Evolutionary conservation across 2,329 filamentous ascomycete genomes (phyloP).

Genomic region (Fusarium algeriense): DNA sequence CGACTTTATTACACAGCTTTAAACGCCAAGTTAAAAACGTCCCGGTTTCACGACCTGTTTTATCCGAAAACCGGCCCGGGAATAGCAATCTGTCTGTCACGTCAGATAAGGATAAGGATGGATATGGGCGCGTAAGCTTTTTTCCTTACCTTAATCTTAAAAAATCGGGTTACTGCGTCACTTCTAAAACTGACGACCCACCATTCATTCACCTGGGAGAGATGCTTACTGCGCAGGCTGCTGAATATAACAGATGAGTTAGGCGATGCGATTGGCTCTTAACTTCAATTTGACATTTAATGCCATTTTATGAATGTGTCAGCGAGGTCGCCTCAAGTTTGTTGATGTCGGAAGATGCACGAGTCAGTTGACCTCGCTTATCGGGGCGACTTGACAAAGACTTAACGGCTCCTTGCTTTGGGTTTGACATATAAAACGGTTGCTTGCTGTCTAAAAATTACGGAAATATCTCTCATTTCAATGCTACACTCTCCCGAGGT

Average conservation of each 20-base stretch:
- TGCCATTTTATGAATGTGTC: too few species aligned
- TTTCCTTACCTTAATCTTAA: constrained; percentile 5
- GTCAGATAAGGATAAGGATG: neutral
- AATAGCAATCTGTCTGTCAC: neutral
- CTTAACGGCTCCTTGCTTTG: neutral
- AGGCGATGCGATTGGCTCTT: neutral
- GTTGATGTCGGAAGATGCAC: neutral
- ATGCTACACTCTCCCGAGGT: too few species aligned
- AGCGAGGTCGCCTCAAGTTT: neutral
- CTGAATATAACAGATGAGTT: neutral
- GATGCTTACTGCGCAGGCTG: neutral
- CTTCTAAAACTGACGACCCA: neutral
- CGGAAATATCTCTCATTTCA: too few species aligned
- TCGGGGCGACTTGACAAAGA: neutral
- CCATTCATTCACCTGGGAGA: neutral
- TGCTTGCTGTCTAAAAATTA: too few species aligned
- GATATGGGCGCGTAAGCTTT: neutral
- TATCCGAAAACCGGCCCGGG: neutral
- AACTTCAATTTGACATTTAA: rapidly evolving
- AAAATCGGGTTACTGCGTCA: neutral
- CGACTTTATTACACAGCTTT: rapidly evolving
- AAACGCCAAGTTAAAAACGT: neutral
- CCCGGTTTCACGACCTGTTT: neutral
- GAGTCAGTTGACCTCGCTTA: neutral
- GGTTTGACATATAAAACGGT: too few species aligned